Evolutionary conservation across 2,329 filamentous ascomycete genomes (phyloP).

Genomic region (Thermoascus crustaceus): DNA sequence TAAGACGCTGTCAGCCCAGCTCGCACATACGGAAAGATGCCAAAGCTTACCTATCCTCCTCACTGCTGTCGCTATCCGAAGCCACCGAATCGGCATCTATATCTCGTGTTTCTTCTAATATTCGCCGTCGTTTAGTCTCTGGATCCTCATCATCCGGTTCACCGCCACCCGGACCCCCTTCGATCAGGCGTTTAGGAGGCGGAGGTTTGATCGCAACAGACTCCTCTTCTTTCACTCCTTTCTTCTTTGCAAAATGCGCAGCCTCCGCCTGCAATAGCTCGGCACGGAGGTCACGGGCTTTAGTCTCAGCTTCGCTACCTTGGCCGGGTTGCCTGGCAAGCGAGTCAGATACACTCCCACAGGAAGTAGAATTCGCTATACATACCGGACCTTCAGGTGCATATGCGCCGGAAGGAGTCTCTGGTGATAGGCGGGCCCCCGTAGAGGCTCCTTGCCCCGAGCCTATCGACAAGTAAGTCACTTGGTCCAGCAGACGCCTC

Average conservation of each 20-base stretch:
- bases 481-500: constrained; percentile 17
- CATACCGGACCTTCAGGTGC: constrained; percentile 74
- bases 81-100: constrained; percentile 75
- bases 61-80: constrained; percentile 50
- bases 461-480: constrained; percentile 48
- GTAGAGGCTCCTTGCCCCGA: constrained; percentile 86
- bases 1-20: constrained; percentile 32
- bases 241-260: constrained; percentile 77
- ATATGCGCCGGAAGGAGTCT: constrained; percentile 90
- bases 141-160: constrained; percentile 55
- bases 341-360: constrained; percentile 10
- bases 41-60: constrained; percentile 48
- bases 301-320: constrained; percentile 66
- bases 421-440: constrained; percentile 92
- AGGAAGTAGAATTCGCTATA: not conserved
- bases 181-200: constrained; percentile 57
- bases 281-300: constrained; percentile 71
- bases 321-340: constrained; percentile 66
- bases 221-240: constrained; percentile 50
- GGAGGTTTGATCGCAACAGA: constrained; percentile 27
- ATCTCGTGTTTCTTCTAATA: constrained; percentile 79
- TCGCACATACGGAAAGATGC: not conserved
- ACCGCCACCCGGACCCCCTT: constrained; percentile 37
- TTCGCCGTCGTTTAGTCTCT: constrained; percentile 74
- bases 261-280: constrained; percentile 86